Base-by-base conservation (phyloP, 768 basidiomycete genomes). In the Tephrocybe sp. region DNA sequence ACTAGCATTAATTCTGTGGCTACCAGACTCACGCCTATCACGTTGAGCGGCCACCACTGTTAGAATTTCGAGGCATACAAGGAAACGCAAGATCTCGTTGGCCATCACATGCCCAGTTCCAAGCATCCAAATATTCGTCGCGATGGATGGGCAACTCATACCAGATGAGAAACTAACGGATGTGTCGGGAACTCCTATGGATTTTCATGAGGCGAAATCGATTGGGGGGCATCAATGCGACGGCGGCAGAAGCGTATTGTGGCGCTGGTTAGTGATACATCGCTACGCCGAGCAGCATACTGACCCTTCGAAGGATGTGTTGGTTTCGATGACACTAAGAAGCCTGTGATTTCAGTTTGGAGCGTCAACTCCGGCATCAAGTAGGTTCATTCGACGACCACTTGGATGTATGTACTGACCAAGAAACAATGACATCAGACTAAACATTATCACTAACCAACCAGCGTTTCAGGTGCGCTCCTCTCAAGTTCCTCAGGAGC, bases 31-130 rank as follows among this genome's bases (percentile, higher is more conserved):
- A 78, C 75, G 1, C 76, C 75, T 8, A 72, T 77, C 32, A 73
- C 77, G 72, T 64, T 75, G 22, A 69, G 68, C 44, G 63, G 68
- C 7, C 75, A 75, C 47, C 65, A 73, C 36, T 76, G 73, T 58
- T 74, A 70, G 71, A 78, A 76, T 50, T 58, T 74, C 5, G 73
- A 76, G 47, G 75, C 72, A 1, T 77, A 68, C 54, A 58, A 74
- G 36, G 73, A 71, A 51, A 60, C 67, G 0, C 66, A 75, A 46
- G 71, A 74, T 50, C 58, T 75, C 19, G 51, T 63, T 30, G 66
- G 64, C 11, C 72, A 75, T 52, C 46, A n/a, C n/a, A 57, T 28
- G 67, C 68, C 5, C 72, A 72, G 47, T 64, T 76, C 43, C 56
- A 62, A 22, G 55, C 73, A 2, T 73, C 74, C 9, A 60, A 61